Percentiles rank a stretch among this genome's conserved stretches.
Evolutionary conservation across 768 basidiomycete species (phyloP).

Genomic region (Sporobolomyces phaffii): DNA sequence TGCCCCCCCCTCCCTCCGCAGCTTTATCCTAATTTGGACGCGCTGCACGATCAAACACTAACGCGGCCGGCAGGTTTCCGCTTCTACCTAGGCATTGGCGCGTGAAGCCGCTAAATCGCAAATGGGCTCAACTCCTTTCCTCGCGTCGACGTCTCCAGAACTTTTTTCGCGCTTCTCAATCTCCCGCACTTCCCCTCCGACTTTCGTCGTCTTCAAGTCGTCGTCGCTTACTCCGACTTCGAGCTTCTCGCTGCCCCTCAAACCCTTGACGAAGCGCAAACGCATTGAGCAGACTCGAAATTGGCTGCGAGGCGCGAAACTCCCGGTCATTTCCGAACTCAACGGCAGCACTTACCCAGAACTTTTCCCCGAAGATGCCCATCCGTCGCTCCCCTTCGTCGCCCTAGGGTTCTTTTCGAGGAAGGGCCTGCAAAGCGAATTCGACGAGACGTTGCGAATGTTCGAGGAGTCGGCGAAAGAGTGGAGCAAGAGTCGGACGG

Average conservation of each 20-base stretch:
- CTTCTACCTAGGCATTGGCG: conserved; percentile 52
- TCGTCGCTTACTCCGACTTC: conserved; percentile 55
- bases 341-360: conserved; percentile 70
- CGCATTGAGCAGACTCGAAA: conserved; percentile 29
- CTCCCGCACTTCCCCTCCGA: conserved; percentile 37
- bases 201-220: conserved; percentile 61
- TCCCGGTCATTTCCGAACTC: conserved; percentile 69
- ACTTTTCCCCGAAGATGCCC: conserved; percentile 66
- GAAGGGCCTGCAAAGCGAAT: background rate
- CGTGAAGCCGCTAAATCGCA: conserved; percentile 56
- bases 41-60: no score
- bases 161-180: conserved; percentile 44
- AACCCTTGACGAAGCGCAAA: conserved; percentile 23
- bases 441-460: background rate
- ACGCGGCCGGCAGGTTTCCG: background rate
- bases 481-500: conserved; percentile 42
- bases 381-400: conserved; percentile 61
- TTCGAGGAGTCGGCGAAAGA: conserved; percentile 29
- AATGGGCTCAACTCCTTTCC: conserved; percentile 55
- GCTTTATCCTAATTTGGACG: no score
- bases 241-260: conserved; percentile 32
- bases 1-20: no score
- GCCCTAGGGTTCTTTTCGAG: conserved; percentile 55
- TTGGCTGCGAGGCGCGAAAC: conserved; percentile 66
- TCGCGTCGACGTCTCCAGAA: conserved; percentile 47